Percentiles rank a stretch among this genome's conserved stretches.
Evolutionary conservation across 192 early-diverging fungal genomes (phyloP).

Genomic region (Backusella sp.): DNA sequence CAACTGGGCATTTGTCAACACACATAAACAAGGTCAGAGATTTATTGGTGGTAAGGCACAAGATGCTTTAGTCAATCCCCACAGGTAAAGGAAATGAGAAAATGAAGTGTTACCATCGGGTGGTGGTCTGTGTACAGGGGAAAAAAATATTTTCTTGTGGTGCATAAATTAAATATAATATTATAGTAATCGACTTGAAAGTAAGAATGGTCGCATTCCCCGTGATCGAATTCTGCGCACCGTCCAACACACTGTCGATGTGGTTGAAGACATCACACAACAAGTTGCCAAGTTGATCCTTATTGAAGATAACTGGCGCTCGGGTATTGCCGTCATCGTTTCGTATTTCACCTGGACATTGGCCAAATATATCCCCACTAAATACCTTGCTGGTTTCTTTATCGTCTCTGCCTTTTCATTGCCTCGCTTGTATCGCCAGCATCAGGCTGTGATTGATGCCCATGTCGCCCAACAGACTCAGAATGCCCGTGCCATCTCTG

Average conservation of each 20-base stretch:
- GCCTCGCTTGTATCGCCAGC: slow-evolving; percentile 29
- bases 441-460: slow-evolving; percentile 27
- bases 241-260: slow-evolving; percentile 24
- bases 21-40: slow-evolving; percentile 20
- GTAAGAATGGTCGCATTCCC: slow-evolving; percentile 12
- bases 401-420: slow-evolving; percentile 18
- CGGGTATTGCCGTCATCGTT: background rate
- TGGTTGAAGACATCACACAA: slow-evolving; percentile 18
- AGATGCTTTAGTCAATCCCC: slow-evolving; percentile 19
- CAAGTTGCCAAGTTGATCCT: slow-evolving; percentile 27
- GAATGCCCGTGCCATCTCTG: slow-evolving; percentile 9
- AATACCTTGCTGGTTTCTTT: slow-evolving; percentile 26
- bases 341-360: slow-evolving; percentile 30
- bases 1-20: slow-evolving; percentile 37
- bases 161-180: background rate
- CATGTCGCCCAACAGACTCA: slow-evolving; percentile 25
- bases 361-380: slow-evolving; percentile 29
- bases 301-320: slow-evolving; percentile 30
- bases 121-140: background rate
- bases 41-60: slow-evolving; percentile 17
- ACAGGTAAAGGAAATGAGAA: slow-evolving; percentile 21
- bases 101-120: background rate
- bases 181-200: slow-evolving; percentile 13
- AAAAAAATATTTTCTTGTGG: background rate
- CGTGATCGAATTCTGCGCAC: slow-evolving; percentile 27